Evolutionary conservation across 495 filamentous ascomycete species (phyloP).

Genomic region (Talaromyces nanjingensis): DNA sequence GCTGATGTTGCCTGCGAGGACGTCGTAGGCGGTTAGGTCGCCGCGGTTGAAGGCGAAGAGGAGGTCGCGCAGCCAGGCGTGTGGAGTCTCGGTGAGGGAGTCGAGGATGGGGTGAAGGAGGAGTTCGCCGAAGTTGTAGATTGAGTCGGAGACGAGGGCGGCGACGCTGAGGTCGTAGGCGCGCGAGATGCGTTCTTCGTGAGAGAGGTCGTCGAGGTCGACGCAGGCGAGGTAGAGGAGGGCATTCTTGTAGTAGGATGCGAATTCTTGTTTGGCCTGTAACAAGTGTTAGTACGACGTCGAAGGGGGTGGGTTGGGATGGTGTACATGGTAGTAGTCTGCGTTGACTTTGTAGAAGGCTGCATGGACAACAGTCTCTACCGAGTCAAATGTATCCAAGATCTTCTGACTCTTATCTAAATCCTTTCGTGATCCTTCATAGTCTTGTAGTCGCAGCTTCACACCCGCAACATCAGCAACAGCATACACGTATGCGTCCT

Average conservation of each 20-base stretch:
- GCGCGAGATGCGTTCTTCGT: conserved; percentile 64
- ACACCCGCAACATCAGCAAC: conserved; percentile 85
- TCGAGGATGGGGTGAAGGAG: conserved; percentile 95
- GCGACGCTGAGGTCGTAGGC: conserved; percentile 92
- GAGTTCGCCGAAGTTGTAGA: conserved; percentile 99
- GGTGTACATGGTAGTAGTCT: conserved; percentile 75
- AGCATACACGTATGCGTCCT: conserved; percentile 95
- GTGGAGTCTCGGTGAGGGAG: conserved; percentile 56
- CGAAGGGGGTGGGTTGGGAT: too few species aligned
- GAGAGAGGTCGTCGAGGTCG: conserved; percentile 63
- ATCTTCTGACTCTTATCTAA: conserved; percentile 81
- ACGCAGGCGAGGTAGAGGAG: conserved; percentile 98
- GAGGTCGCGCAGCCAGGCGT: conserved; percentile 84
- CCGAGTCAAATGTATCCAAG: conserved; percentile 85
- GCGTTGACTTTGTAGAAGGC: conserved; percentile 95
- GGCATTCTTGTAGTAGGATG: conserved; percentile 91
- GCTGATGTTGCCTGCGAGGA: conserved; percentile 67
- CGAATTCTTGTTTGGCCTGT: conserved; percentile 78
- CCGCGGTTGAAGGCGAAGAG: conserved; percentile 97
- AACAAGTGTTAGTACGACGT: neutral
- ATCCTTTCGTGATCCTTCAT: conserved; percentile 72
- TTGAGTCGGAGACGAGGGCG: conserved; percentile 83
- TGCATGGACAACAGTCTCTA: conserved; percentile 94
- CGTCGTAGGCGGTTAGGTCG: conserved; percentile 79
- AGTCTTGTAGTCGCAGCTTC: conserved; percentile 68